phyloP scores from a whole-genome alignment of 331 rosid species.

The Cydonia oblonga region DNA sequence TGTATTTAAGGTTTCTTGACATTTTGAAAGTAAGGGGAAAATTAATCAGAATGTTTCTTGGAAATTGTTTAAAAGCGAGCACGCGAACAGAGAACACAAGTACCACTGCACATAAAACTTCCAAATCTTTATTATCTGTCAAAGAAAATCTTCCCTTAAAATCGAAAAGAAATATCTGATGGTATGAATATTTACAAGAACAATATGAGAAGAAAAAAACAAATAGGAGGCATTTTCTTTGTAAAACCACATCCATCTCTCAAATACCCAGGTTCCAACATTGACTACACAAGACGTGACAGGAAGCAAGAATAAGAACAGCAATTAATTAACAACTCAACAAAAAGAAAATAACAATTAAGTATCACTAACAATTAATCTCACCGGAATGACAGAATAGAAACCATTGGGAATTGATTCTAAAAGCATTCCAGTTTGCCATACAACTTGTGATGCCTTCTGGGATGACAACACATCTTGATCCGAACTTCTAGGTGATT shows the following conservation, averaged over 20 bases:
- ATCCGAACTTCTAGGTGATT: constrained; percentile 39
- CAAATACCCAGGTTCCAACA: not conserved
- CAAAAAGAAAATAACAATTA: constrained; percentile 7
- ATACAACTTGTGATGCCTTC: constrained; percentile 80
- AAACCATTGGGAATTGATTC: constrained; percentile 93
- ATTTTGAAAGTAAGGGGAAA: not conserved
- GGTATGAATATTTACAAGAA: not conserved
- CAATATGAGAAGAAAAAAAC: not conserved
- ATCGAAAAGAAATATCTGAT: not conserved
- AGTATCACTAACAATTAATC: constrained; percentile 8
- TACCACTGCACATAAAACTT: not conserved
- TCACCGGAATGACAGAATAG: constrained; percentile 87
- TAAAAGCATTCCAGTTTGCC: constrained; percentile 84
- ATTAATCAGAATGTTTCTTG: not conserved
- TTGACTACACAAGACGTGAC: not conserved
- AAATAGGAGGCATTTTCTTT: not conserved
- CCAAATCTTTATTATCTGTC: not conserved
- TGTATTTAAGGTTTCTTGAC: not conserved
- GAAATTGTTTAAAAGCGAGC: not conserved
- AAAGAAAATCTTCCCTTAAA: not conserved
- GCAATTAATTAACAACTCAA: not conserved
- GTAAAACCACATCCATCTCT: not conserved
- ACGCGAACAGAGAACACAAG: not conserved
- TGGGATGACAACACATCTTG: constrained; percentile 55
- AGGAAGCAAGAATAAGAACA: not conserved